A percentile compares a stretch with the other conserved stretches of the same genome.
These are phyloP conservation scores for Combretum micranthum DNA, from an alignment of 345 rosid genomes.

Conservation along the genomic window DNA sequence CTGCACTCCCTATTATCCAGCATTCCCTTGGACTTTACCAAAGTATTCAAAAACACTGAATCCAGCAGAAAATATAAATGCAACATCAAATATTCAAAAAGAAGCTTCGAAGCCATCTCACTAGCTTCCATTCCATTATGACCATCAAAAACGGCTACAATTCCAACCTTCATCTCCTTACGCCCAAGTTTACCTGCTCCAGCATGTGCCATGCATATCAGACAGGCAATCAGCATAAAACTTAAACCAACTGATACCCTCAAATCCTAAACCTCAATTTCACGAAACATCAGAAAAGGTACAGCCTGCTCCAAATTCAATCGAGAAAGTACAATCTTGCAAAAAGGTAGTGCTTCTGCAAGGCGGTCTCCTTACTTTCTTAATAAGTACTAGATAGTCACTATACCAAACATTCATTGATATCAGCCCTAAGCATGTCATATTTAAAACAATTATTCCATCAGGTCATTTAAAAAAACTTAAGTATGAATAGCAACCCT, in stretches of 20 bases:
- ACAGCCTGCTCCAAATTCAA: too few relatives aligned
- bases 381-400: too few relatives aligned
- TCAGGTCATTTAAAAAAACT: too few relatives aligned
- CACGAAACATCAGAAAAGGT: too few relatives aligned
- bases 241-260: background rate
- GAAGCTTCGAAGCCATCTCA: slow-evolving; percentile 86
- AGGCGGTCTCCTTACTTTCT: too few relatives aligned
- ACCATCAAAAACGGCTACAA: slow-evolving; percentile 88
- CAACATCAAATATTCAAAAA: slow-evolving; percentile 80
- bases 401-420: too few relatives aligned
- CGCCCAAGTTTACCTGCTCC: slow-evolving; percentile 54
- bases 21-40: slow-evolving; percentile 39
- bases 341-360: too few relatives aligned
- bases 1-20: slow-evolving; percentile 34
- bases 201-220: slow-evolving; percentile 4
- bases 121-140: slow-evolving; percentile 98
- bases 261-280: too few relatives aligned
- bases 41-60: slow-evolving; percentile 50
- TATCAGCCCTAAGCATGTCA: too few relatives aligned
- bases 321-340: too few relatives aligned
- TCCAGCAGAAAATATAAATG: slow-evolving; percentile 89
- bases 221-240: background rate
- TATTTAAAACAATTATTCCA: too few relatives aligned
- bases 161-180: slow-evolving; percentile 63
- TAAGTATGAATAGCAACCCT: too few relatives aligned